phyloP scores from a whole-genome alignment of 495 filamentous ascomycete genomes.

The Aspergillus ellipticus region DNA sequence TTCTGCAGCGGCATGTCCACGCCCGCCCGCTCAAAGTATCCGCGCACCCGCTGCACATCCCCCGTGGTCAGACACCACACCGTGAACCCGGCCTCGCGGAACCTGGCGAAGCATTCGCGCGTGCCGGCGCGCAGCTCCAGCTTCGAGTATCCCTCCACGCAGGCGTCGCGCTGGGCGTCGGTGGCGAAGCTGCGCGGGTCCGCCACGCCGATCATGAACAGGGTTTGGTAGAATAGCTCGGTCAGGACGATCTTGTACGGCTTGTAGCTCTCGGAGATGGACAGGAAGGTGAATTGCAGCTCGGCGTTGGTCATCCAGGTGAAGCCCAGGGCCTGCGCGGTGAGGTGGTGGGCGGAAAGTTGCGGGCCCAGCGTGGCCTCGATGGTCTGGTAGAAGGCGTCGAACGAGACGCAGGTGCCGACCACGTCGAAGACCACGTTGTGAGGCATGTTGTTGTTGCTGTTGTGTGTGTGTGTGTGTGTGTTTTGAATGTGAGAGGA shows the following conservation, averaged over 20 bases:
- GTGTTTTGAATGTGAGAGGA: not conserved
- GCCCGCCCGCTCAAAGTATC: constrained; percentile 34
- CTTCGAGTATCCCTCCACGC: constrained; percentile 25
- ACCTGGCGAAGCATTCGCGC: constrained; percentile 26
- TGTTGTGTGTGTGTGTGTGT: too few species aligned
- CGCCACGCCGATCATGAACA: constrained; percentile 34
- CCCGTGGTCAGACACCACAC: constrained; percentile 43
- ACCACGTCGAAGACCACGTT: constrained; percentile 44
- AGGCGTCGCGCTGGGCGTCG: constrained; percentile 27
- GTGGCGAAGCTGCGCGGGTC: constrained; percentile 32
- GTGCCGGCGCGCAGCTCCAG: constrained; percentile 27
- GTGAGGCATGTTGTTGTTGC: constrained; percentile 8
- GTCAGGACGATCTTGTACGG: constrained; percentile 30
- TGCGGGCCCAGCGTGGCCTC: constrained; percentile 23
- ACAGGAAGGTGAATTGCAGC: constrained; percentile 38
- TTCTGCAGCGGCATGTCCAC: constrained; percentile 39
- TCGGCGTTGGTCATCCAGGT: constrained; percentile 41
- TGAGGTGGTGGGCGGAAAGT: constrained; percentile 28
- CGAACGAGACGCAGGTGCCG: constrained; percentile 39
- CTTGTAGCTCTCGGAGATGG: constrained; percentile 32
- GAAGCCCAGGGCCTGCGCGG: constrained; percentile 32
- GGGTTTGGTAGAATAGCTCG: constrained; percentile 37
- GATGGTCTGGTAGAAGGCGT: constrained; percentile 31
- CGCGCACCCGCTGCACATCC: constrained; percentile 30
- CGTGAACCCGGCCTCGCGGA: constrained; percentile 34